Evolutionary conservation across 805 yeast genomes (phyloP).

Genomic region (Suhomyces faveliae): DNA sequence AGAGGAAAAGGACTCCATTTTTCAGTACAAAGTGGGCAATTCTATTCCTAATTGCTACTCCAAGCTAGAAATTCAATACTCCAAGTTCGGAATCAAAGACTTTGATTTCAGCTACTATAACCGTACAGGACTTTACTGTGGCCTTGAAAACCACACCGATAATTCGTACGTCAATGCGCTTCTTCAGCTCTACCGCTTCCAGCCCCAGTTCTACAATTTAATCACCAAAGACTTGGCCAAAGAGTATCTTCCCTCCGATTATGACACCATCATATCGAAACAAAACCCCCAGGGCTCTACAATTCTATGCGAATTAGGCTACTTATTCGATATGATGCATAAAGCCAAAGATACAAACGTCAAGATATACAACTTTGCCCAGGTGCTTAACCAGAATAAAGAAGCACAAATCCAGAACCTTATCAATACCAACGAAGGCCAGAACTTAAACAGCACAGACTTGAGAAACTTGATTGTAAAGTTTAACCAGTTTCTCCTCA

Average conservation of each 20-base stretch:
- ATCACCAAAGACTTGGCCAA: constrained; percentile 53
- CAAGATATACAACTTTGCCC: constrained; percentile 74
- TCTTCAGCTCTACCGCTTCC: constrained; percentile 75
- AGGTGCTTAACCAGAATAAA: constrained; percentile 29
- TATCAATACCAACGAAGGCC: constrained; percentile 48
- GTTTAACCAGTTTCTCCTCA: constrained; percentile 60
- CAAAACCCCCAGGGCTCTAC: constrained; percentile 47
- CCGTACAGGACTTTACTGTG: constrained; percentile 61
- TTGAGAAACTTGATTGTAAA: constrained; percentile 47
- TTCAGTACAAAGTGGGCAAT: constrained; percentile 17
- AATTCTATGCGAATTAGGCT: constrained; percentile 78
- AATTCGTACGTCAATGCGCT: constrained; percentile 72
- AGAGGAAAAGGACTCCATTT: constrained; percentile 12
- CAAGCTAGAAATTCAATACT: constrained; percentile 73
- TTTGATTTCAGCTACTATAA: constrained; percentile 89
- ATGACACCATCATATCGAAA: constrained; percentile 24
- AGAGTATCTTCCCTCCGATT: constrained; percentile 44
- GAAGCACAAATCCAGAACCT: constrained; percentile 56
- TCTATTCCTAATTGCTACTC: constrained; percentile 71
- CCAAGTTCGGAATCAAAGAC: constrained; percentile 89
- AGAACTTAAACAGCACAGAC: constrained; percentile 41
- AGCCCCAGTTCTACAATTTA: constrained; percentile 68
- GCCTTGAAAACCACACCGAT: constrained; percentile 84
- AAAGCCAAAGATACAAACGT: constrained; percentile 73
- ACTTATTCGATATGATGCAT: constrained; percentile 85